phyloP scores from a whole-genome alignment of 2,329 filamentous ascomycete genomes.

The Cytospora piceae region DNA sequence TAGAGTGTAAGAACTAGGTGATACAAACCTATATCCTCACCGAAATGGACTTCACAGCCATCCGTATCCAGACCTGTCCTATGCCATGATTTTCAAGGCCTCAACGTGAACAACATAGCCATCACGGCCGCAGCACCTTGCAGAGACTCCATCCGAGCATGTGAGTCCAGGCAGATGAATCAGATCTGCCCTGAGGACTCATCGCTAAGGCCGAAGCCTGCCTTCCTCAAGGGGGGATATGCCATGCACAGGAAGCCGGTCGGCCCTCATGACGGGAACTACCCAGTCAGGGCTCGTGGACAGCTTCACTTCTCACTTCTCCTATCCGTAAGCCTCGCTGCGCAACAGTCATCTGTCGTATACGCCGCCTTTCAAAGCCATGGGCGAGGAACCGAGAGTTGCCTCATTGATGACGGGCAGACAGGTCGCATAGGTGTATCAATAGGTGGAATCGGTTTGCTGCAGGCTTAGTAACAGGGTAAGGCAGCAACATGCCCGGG shows the following conservation, averaged over 20 bases:
- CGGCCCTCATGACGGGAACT: not conserved
- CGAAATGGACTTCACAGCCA: constrained; percentile 8
- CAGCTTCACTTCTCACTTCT: constrained; percentile 1
- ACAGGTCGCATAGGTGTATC: not conserved
- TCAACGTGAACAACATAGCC: constrained; percentile 15
- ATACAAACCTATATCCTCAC: constrained; percentile 1
- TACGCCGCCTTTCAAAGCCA: not conserved
- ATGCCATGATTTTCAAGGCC: not conserved
- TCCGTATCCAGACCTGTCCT: constrained; percentile 1
- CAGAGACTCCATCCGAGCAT: not conserved
- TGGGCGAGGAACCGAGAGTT: too few relatives aligned
- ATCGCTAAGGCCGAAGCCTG: not conserved
- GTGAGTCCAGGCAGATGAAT: constrained; percentile 14
- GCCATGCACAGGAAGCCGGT: not conserved
- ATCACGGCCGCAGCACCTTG: constrained; percentile 7
- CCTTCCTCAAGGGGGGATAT: not conserved
- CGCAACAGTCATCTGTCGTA: constrained; percentile 13
- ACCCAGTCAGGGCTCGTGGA: constrained; percentile 11
- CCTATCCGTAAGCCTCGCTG: constrained; percentile 17
- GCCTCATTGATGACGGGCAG: constrained; percentile 16
- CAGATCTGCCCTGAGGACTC: constrained; percentile 3
- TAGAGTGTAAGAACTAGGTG: not conserved
- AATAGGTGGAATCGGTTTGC: not conserved
- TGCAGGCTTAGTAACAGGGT: constrained; percentile 7
- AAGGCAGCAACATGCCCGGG: constrained; percentile 8